Evolutionary conservation across 2,329 filamentous ascomycete species (phyloP), one percentile per base, ranked within the genome.

Genomic region (Fusarium veterinarium): DNA sequence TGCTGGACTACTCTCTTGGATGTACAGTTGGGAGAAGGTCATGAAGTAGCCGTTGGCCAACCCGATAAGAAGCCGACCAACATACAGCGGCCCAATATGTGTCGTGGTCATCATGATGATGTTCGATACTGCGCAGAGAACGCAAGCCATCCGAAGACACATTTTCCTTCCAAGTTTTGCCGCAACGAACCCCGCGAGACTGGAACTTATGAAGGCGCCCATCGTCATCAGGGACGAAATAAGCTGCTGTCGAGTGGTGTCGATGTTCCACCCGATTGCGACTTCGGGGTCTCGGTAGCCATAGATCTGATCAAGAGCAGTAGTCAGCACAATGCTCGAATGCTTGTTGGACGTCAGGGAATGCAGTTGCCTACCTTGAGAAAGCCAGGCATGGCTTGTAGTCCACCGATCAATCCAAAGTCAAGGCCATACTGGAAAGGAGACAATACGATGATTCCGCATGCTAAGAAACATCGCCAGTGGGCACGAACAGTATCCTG

Each of bases 21-120:
- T 65, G 16, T 76, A 76, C 0, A 76, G 72, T 37, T 76, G 74
- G 3, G 74, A 73, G 8, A 76, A 76, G 0, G 69, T 76, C 74
- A 76, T 76, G 38, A 76, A 76, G 33, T 75, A 75, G 1, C 74
- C 74, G 7, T 76, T 76, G 2, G 74, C 72, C 6, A 76, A 52
- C 13, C 74, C 74, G 4, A 76, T 75, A 4, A 76, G 42, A 7
- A 76, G 30, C 2, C 74, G 64, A 1, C 74, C 74, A 1, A 58
- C 41, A 10, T 76, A 76, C 0, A 76, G 49, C 4, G 74, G 56
- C 2, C 52, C 64, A n/a, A 76, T 76, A 2, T 76, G 40, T 1
- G 64, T 69, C 3, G 74, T 76, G 1, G 74, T 56, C 74, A 76
- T 76, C 74, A 76, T 76, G n/a, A 76, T 72, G 19, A 76, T 64